phyloP scores from a whole-genome alignment of 192 early-diverging fungal species.

The Linnemannia elongata region DNA sequence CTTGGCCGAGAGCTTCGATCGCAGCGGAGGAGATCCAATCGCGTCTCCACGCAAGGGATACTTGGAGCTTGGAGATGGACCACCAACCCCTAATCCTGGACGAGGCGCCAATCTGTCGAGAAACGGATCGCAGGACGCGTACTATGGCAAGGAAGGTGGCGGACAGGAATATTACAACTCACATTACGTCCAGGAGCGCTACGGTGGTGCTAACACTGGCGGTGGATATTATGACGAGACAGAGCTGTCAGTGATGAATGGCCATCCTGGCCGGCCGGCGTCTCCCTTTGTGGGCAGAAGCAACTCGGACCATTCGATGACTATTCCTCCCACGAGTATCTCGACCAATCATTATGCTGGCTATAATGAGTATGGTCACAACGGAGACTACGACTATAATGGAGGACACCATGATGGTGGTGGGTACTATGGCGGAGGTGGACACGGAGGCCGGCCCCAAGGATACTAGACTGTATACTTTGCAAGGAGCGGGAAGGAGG shows the following conservation, averaged over 20 bases:
- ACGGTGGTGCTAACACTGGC: constrained; percentile 31
- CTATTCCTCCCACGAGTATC: constrained; percentile 22
- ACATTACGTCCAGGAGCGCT: constrained; percentile 49
- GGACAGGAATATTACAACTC: constrained; percentile 35
- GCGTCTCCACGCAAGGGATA: constrained; percentile 39
- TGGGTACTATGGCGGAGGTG: constrained; percentile 30
- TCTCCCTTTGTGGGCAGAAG: constrained; percentile 5
- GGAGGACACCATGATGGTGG: constrained; percentile 21
- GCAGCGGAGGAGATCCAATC: constrained; percentile 28
- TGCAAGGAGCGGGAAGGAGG: neutral
- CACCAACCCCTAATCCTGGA: constrained; percentile 16
- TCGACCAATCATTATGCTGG: constrained; percentile 38
- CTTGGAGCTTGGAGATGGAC: constrained; percentile 38
- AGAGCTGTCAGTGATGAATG: constrained; percentile 44
- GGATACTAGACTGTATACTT: neutral
- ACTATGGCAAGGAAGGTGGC: constrained; percentile 35
- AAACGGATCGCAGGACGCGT: constrained; percentile 50
- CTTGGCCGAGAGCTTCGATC: constrained; percentile 40
- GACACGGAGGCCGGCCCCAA: constrained; percentile 13
- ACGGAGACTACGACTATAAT: constrained; percentile 16
- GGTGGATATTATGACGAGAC: constrained; percentile 51
- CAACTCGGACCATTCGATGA: constrained; percentile 8
- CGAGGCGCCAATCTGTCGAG: constrained; percentile 26
- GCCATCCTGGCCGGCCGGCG: constrained; percentile 11
- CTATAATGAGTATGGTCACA: constrained; percentile 37